phyloP scores from a whole-genome alignment of 2,329 filamentous ascomycete species.

The Nemania serpens region DNA sequence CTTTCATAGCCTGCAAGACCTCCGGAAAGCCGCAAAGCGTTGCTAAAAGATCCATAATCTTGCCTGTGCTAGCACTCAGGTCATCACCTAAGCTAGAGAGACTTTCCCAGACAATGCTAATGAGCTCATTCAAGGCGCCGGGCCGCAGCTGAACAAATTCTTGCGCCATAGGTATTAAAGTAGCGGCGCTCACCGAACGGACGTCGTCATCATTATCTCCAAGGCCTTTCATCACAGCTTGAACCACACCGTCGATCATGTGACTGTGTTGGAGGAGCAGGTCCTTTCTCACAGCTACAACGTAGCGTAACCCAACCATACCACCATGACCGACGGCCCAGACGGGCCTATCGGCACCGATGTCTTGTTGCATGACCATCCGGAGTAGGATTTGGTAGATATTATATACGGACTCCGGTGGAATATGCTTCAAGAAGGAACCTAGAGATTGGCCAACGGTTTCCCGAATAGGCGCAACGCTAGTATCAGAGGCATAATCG shows the following conservation, averaged over 20 bases:
- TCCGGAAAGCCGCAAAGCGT: constrained; percentile 94
- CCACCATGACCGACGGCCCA: constrained; percentile 98
- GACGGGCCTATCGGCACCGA: constrained; percentile 72
- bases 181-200: constrained; percentile 95
- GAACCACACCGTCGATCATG: constrained; percentile 90
- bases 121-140: constrained; percentile 75
- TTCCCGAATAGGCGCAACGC: constrained; percentile 93
- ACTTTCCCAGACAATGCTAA: constrained; percentile 97
- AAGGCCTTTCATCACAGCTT: constrained; percentile 92
- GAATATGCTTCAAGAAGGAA: constrained; percentile 83
- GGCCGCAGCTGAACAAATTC: constrained; percentile 90
- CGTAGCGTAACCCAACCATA: constrained; percentile 94
- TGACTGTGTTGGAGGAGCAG: constrained; percentile 80
- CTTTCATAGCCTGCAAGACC: constrained; percentile 92
- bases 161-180: constrained; percentile 91
- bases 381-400: constrained; percentile 85
- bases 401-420: constrained; percentile 76
- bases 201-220: constrained; percentile 94
- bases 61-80: constrained; percentile 93
- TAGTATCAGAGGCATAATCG: constrained; percentile 96
- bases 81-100: constrained; percentile 96
- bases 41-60: constrained; percentile 96
- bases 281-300: constrained; percentile 94
- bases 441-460: constrained; percentile 93
- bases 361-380: constrained; percentile 89